phyloP scores from a whole-genome alignment of 306 rosid species.

The Vicia faba region DNA sequence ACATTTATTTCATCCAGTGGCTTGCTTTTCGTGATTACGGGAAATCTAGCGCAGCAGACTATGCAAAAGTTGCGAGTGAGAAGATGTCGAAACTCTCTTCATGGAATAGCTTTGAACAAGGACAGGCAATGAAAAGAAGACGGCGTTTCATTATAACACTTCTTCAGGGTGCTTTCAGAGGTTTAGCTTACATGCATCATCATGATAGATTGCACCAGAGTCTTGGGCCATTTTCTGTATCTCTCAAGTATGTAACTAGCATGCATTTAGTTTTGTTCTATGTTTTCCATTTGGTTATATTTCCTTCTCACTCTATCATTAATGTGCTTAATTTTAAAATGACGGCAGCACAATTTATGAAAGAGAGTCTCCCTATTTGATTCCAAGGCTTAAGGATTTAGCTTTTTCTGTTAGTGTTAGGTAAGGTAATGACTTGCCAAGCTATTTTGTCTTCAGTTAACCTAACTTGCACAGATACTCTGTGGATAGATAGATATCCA shows the following conservation, averaged over 20 bases:
- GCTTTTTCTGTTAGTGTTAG: conserved; percentile 86
- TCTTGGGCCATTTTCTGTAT: conserved; percentile 91
- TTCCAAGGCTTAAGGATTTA: conserved; percentile 88
- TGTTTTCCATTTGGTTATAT: conserved; percentile 20
- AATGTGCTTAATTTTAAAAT: conserved; percentile 27
- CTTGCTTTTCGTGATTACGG: conserved; percentile 95
- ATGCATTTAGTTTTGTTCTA: conserved; percentile 33
- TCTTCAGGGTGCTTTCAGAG: conserved; percentile 82
- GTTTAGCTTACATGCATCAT: conserved; percentile 78
- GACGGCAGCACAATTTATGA: conserved; percentile 74
- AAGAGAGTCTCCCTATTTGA: conserved; percentile 73
- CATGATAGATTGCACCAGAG: conserved; percentile 89
- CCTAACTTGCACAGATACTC: neutral
- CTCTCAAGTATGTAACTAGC: conserved; percentile 66
- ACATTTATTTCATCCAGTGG: conserved; percentile 64
- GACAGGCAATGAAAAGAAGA: conserved; percentile 56
- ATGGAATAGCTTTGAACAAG: conserved; percentile 81
- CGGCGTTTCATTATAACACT: conserved; percentile 59
- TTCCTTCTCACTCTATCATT: conserved; percentile 20
- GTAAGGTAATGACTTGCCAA: conserved; percentile 46
- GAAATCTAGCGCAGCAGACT: conserved; percentile 85
- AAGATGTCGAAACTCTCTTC: conserved; percentile 54
- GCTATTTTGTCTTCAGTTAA: conserved; percentile 17
- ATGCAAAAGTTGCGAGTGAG: conserved; percentile 74
- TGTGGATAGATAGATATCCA: neutral